Evolutionary conservation across 164 flowering plant species (phyloP), one percentile per base, ranked within the genome.

Genomic region (Houttuynia cordata): DNA sequence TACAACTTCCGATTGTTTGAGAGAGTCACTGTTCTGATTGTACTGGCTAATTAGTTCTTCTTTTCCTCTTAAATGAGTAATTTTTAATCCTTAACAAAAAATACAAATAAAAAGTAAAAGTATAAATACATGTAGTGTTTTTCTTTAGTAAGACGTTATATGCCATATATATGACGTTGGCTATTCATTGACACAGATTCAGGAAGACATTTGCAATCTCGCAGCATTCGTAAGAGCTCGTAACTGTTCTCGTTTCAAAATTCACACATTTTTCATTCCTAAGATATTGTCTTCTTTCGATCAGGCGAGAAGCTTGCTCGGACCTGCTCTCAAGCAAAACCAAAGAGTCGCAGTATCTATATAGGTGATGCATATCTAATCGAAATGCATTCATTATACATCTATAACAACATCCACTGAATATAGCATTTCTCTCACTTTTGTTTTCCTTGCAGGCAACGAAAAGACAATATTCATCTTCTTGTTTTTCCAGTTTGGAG

Each of bases 271-370:
- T 10, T 21, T 20, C 12, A 24, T 7, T 20, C 8, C 9, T n/a
- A 7, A 52, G 18, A 23, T 24, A 23, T 30, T 23, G 10, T 19
- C 14, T 24, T 13, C 1, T 54, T 4, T 10, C 34, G 7, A 12
- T 17, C 78, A 92, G 98, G 73, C 67, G 78, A 80, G 70, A 92
- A 81, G 76, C 78, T 86, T 65, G 72, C 76, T 24, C 75, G 80
- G 51, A 82, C 83, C 67, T 92, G 97, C 70, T 78, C 88, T 55
- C 74, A 73, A 60, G 73, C 79, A 62, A 73, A 66, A 50, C 68
- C 79, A 37, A 81, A 72, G 77, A 72, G 25, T 58, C 74, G 75
- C 59, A 73, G 74, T 64, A 74, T 79, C 59, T 81, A 84, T 70
- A 80, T 80, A 58, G 92, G 95, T 81, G 64, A 74, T 59, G 13